Evolutionary conservation across 108 stramenopile genomes (phyloP), one percentile per base, ranked within the genome.

Genomic region (Skeletonema potamos): DNA sequence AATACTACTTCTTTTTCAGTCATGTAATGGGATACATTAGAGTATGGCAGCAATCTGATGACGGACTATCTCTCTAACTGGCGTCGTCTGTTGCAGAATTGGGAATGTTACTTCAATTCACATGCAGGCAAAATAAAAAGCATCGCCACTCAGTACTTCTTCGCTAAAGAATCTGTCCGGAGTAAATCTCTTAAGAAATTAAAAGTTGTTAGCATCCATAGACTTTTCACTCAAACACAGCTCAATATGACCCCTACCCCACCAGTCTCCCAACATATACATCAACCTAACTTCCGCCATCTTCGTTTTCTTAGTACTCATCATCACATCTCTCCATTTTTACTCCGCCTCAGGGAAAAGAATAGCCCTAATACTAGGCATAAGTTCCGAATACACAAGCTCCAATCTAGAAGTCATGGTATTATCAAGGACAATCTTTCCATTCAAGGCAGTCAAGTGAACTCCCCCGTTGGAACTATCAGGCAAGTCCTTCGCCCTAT

Each of bases 401-500:
- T 67, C 56, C 71, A 99, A 83, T 54, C 97, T 84, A 54, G 93
- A 88, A 55, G 88, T 79, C 92, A 99, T 87, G 74, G 97, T 98
- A 76, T 99, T 98, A 78, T 99, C 97, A 71, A 96, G 96, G 11
- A 96, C 92, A 86, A 99, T 97, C 85, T 90, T 95, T 67, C 92
- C 92, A 66, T 87, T 69, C 27, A 84, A 75, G 26, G 98, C 98
- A 27, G 96, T 92, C 72, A 97, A 77, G 72, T 91, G 86, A 32
- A 99, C 87, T 57, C 98, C 98, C 48, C 98, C 96, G 79, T 95
- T 85, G 46, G 87, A 83, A 62, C 71, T 68, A 29, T 92, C 91
- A n/a, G 77, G 44, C 82, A 95, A 84, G 62, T 93, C 81, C 76
- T 84, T 83, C 43, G 78, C 56, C 32, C 81, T 70, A 64, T 90